Base-by-base conservation (phyloP, 371 early-diverging fungal species). In the Lichtheimia corymbifera region DNA sequence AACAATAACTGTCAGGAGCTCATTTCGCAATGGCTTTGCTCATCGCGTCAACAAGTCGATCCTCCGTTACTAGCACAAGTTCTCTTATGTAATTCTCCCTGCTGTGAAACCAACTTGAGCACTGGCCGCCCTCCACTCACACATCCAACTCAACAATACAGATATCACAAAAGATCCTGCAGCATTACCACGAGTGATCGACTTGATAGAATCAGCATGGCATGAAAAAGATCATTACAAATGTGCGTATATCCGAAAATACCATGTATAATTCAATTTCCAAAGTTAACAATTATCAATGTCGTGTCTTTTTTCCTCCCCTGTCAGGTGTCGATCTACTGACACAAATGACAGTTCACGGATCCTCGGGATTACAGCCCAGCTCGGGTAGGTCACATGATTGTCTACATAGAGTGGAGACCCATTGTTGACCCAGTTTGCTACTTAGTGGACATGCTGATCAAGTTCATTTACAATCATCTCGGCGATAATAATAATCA, bases 1-100 rank as follows among this genome's bases (percentile, higher is more conserved):
- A 50, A 55, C 27, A 62, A 45, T 44, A 18, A 51, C 42, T 59
- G 59, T 41, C n/a, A 30, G 13, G 56, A 49, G 63, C 63, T 62
- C 64, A 64, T 64, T 58, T 18, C 27, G 27, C 60, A 67, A 45
- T 73, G 73, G 73, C 62, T 73, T 25, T 20, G 47, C 27, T 73
- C 73, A 45, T 67, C 67, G 18, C 65, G 62, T 49, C 28, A 50
- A 13, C 65, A 67, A 59, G 63, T 73, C 15, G 65, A 70, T 6
- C 71, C 73, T 59, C 70, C 73, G 5, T 61, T 73, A 25, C 50
- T 73, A 40, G 73, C 73, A 17, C 67, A 73, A 50, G 43, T 73
- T 0, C 55, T 73, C 12, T 53, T 73, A 28, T 63, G 73, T 73
- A 70, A 67, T 30, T 28, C 40, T 42, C 18, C 12, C 18, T 22